Conservation (phyloP, 23 red algal species). For the Gracilariopsis chorda region DNA sequence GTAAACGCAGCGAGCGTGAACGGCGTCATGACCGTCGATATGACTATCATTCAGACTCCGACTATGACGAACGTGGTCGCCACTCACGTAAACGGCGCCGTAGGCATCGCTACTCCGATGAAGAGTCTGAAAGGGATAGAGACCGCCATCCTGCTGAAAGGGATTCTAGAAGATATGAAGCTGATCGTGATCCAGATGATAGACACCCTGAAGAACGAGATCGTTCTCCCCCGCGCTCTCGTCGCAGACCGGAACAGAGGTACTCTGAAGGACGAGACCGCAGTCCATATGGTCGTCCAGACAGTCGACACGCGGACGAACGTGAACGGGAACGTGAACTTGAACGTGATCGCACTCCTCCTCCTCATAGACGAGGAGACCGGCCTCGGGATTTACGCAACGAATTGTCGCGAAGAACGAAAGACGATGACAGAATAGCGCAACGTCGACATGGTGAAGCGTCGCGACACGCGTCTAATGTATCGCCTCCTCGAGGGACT, state of each 20-base stretch:
- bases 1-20: background rate
- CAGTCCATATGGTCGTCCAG: constrained; percentile 7
- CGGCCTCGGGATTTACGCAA: background rate
- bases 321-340: background rate
- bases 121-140: constrained; percentile 8
- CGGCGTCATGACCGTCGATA: background rate
- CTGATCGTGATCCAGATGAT: background rate
- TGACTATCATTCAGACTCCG: background rate
- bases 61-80: constrained; percentile 1
- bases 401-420: background rate
- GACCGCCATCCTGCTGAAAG: background rate
- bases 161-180: background rate
- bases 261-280: background rate
- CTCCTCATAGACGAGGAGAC: background rate
- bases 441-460: background rate
- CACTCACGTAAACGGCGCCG: background rate
- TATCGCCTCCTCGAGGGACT: background rate
- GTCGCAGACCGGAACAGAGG: background rate
- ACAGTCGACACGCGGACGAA: background rate
- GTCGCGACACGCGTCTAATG: background rate
- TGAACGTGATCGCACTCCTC: background rate
- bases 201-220: background rate
- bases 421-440: background rate
- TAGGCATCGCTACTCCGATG: constrained; percentile 12
- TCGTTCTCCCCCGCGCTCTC: background rate